These are phyloP conservation scores for Neopestalotiopsis sp. DNA, from an alignment of 2,329 filamentous ascomycete genomes.

Conservation along the genomic window DNA sequence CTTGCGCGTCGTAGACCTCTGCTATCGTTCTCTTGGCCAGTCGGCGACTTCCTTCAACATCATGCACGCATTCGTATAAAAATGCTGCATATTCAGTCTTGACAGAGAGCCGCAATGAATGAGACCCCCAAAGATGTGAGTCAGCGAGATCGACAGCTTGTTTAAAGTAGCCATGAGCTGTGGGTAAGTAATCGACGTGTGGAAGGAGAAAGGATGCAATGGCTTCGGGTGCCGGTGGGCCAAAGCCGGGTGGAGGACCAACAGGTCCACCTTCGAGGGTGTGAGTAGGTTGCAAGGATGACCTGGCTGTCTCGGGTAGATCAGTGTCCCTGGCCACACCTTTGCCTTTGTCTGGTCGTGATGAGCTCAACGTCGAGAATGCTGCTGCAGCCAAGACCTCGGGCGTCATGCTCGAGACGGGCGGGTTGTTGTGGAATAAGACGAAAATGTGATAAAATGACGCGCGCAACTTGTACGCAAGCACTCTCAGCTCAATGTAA, in stretches of 20 bases:
- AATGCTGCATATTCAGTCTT: conserved; percentile 94
- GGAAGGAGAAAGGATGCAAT: conserved; percentile 80
- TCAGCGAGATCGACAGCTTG: conserved; percentile 79
- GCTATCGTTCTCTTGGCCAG: conserved; percentile 84
- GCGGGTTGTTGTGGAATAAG: conserved; percentile 90
- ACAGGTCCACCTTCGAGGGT: conserved; percentile 65
- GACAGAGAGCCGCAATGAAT: conserved; percentile 86
- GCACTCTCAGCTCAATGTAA: conserved; percentile 83
- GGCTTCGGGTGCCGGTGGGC: conserved; percentile 42
- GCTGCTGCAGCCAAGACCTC: conserved; percentile 45
- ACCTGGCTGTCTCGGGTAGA: conserved; percentile 46
- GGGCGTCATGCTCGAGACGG: conserved; percentile 67
- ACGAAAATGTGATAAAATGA: conserved; percentile 98
- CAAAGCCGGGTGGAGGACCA: conserved; percentile 61
- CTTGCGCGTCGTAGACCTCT: conserved; percentile 88
- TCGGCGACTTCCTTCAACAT: conserved; percentile 75
- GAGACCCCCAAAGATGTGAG: conserved; percentile 79
- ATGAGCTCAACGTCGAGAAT: conserved; percentile 37
- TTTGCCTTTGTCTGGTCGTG: conserved; percentile 54
- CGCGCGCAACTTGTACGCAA: conserved; percentile 89
- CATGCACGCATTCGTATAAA: conserved; percentile 89
- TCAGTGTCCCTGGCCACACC: conserved; percentile 52
- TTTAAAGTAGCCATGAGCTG: conserved; percentile 81
- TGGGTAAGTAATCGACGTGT: conserved; percentile 78
- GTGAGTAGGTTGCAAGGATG: conserved; percentile 54